Evolutionary conservation across 148 eudicot species (phyloP), one percentile per base, ranked within the genome.

Genomic region (Rhododendron simsii): DNA sequence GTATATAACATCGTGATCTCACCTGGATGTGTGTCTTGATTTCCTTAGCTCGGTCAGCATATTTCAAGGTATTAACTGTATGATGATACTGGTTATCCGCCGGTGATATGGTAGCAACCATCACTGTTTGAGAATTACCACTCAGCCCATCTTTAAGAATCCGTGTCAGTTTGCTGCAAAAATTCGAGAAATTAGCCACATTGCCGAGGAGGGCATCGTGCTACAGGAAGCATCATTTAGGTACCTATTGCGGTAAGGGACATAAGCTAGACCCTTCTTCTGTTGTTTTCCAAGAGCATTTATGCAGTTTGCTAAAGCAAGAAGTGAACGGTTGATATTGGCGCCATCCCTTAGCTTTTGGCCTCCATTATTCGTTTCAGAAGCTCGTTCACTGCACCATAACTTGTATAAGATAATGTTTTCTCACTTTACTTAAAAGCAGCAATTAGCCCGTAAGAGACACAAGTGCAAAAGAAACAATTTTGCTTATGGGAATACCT

Each of bases 201-300:
- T 30, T 44, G 75, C 75, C n/a, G 21, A 65, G 61, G 48, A 85
- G 83, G 45, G 59, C 23, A 59, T 77, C 51, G 50, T 78, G 55
- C 50, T 65, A 83, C 50, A 67, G 21, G 59, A 81, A 65, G 84
- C 9, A 84, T 26, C 65, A 82, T 84, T 85, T 1, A 84, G 50
- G 80, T 92, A 95, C 98, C 98, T 95, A 85, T 95, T 95, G 85
- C 98, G 98, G 76, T 95, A 95, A 85, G 98, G 98, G 82, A 95
- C 98, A 90, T 95, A 95, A 84, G 98, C 98, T 79, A 95, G 93
- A 84, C 98, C 98, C 93, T 94, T 95, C 90, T 95, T 95, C 89
- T 92, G 96, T 87, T 93, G 93, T 88, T 95, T 95, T 35, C 98
- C 96, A 83, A 95, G 83, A 88, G 98, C 98, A 90, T 95, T 95